Conservation (phyloP, 768 basidiomycete species). For the Mycena alexandri region DNA sequence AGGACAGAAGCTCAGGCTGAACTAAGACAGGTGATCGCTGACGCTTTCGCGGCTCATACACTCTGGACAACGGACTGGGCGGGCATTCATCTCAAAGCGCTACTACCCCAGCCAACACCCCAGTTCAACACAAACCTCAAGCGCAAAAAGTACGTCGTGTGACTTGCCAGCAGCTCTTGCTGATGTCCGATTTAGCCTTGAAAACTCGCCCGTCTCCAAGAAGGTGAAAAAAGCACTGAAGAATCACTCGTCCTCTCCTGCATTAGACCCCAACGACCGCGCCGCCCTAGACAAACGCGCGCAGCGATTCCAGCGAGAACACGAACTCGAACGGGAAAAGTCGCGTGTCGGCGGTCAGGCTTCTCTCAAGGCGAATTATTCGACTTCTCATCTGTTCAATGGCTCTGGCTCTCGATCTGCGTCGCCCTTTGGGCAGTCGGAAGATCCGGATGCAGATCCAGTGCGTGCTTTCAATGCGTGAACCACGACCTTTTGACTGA, state of each 20-base stretch:
- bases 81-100: constrained; percentile 84
- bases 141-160: constrained; percentile 72
- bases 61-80: constrained; percentile 97
- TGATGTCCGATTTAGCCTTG: constrained; percentile 49
- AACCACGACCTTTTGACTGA: constrained; percentile 14
- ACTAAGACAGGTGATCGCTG: constrained; percentile 96
- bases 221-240: constrained; percentile 75
- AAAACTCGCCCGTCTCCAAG: constrained; percentile 56
- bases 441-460: constrained; percentile 81
- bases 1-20: constrained; percentile 91
- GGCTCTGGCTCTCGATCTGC: constrained; percentile 60
- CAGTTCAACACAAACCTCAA: constrained; percentile 64
- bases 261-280: constrained; percentile 73
- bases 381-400: constrained; percentile 68
- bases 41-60: constrained; percentile 86
- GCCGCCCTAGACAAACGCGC: constrained; percentile 82
- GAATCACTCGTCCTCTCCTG: constrained; percentile 51
- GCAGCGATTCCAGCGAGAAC: constrained; percentile 91
- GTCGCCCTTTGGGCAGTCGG: constrained; percentile 63
- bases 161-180: constrained; percentile 7
- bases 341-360: constrained; percentile 52
- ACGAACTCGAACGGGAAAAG: constrained; percentile 85
- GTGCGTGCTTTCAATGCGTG: constrained; percentile 55
- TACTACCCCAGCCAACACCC: constrained; percentile 71
- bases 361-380: constrained; percentile 60